Base-by-base conservation (phyloP, 495 filamentous ascomycete genomes). In the Penicillium bovifimosum region DNA sequence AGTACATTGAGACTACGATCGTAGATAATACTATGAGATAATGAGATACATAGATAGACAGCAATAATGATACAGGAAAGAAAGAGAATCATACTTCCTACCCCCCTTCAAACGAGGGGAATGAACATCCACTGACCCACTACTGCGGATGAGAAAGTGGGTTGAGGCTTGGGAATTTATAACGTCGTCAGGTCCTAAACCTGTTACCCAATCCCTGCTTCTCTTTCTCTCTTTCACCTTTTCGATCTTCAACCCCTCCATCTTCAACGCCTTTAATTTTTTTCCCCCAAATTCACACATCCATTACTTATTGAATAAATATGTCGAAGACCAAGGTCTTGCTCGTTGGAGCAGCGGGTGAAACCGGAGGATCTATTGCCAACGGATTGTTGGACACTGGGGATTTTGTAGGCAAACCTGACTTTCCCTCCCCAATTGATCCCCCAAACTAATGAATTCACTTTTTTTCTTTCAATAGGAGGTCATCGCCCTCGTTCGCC, bases 341-440 rank as follows among this genome's bases (percentile, higher is more conserved):
- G 50, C 54, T 76, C 58, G 64, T 76, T 56, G 74, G 74, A 41
- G 74, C 72, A 44, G 67, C 72, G 49, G 74, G 74, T 62, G 74
- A 76, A 66, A 76, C 74, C 46, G 74, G 74, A 59, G 71, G 74
- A 36, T 76, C 74, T 10, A 76, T 76, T 50, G 72, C 69, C n/a
- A 71, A 71, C 52, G 72, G 71, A 13, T 56, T 75, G 11, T 50
- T 75, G 27, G 68, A 73, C 38, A 66, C 71, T 52, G 71, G 71
- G 38, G 50, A 48, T 46, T 76, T 72, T 59, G 73, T 76, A 74
- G 29, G 70, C 40, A 31, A 31, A 7, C 24, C 47, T 26, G 50
- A 42, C n/a, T 16, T 34, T 9, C 28, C 18, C 26, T 2, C 36
- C 36, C n/a, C 20, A 46, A 24, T 42, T 10, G 20, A 34, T 24